Evolutionary conservation across 1,284 basidiomycete genomes (phyloP).

Genomic region (Phylloboletellus chloephorus): DNA sequence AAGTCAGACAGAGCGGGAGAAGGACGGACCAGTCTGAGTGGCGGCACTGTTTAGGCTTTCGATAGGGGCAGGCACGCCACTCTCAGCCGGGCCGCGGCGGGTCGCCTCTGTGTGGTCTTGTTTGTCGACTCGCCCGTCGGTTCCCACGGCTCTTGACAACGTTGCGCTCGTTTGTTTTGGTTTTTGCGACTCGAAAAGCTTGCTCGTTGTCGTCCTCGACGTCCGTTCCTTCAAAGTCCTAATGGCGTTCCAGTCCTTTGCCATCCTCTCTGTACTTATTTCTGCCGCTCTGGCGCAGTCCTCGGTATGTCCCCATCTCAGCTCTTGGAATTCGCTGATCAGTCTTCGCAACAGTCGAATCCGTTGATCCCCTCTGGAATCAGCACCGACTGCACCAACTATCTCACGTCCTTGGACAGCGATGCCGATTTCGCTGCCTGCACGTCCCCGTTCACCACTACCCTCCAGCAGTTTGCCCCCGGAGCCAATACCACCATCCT

Average conservation of each 20-base stretch:
- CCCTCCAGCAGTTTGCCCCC: conserved; percentile 58
- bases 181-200: conserved; percentile 2
- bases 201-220: conserved; percentile 12
- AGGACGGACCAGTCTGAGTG: background rate
- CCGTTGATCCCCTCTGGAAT: conserved; percentile 63
- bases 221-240: conserved; percentile 20
- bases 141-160: conserved; percentile 1
- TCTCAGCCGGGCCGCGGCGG: too few relatives aligned
- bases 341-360: conserved; percentile 31
- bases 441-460: conserved; percentile 57
- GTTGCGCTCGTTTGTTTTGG: background rate
- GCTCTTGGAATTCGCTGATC: conserved; percentile 10
- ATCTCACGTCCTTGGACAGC: conserved; percentile 58
- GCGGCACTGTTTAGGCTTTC: too few relatives aligned
- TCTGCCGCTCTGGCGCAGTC: conserved; percentile 21
- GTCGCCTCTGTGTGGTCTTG: background rate
- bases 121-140: too few relatives aligned
- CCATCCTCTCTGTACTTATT: conserved; percentile 18
- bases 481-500: conserved; percentile 37
- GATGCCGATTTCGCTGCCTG: conserved; percentile 58
- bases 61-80: too few relatives aligned
- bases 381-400: conserved; percentile 52
- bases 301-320: conserved; percentile 5
- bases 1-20: conserved; percentile 4
- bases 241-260: conserved; percentile 28